Conservation (phyloP, 352 stramenopile genomes). For the Phytophthora melonis region DNA sequence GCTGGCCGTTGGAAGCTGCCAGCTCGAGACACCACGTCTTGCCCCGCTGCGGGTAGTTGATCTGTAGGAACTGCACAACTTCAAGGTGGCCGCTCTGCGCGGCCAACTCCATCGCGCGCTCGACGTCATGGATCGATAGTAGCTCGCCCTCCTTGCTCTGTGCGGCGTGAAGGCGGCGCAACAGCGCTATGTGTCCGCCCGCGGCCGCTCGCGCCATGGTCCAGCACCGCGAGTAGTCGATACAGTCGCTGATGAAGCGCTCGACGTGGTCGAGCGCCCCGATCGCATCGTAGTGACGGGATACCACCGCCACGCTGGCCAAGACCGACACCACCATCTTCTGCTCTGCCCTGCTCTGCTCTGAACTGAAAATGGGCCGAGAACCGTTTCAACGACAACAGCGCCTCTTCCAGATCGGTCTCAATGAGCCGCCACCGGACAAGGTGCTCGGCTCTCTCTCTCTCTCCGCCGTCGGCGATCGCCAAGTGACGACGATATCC, state of each 20-base stretch:
- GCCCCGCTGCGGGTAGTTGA: constrained; percentile 24
- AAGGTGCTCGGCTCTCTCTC: background rate
- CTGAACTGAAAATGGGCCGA: constrained; percentile 11
- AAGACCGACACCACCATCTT: constrained; percentile 22
- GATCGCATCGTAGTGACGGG: constrained; percentile 26
- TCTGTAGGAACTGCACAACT: constrained; percentile 37
- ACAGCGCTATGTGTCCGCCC: constrained; percentile 19
- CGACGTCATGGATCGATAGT: constrained; percentile 16
- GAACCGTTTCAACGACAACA: background rate
- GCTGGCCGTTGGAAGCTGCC: constrained; percentile 29
- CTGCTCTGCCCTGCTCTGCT: background rate
- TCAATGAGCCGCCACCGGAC: constrained; percentile 13
- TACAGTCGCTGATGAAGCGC: constrained; percentile 27
- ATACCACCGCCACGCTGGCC: constrained; percentile 23
- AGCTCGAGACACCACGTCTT: constrained; percentile 34
- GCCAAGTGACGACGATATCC: constrained; percentile 3
- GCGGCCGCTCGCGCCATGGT: constrained; percentile 28
- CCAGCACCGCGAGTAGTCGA: constrained; percentile 39
- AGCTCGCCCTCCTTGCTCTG: constrained; percentile 10
- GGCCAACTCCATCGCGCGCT: constrained; percentile 25
- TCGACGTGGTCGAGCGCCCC: constrained; percentile 28
- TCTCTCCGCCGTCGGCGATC: constrained; percentile 7
- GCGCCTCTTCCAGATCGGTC: constrained; percentile 15
- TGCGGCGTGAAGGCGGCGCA: constrained; percentile 26
- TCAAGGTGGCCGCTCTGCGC: constrained; percentile 34